Base-by-base conservation (phyloP, 805 yeast species). In the Candida sakaeoensis region DNA sequence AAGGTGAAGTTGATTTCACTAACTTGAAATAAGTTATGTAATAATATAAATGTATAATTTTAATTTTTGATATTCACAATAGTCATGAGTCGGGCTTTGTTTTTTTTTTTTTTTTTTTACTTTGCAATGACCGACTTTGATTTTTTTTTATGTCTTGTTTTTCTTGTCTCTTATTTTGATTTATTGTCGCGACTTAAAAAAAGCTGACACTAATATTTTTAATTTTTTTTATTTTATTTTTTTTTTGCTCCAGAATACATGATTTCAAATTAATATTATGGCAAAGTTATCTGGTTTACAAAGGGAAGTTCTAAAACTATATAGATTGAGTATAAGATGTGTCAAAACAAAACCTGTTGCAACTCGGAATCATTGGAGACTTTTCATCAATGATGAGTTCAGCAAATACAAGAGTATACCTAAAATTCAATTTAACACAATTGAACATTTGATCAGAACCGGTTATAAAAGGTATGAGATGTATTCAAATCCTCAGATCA, bases 401-500 rank as follows among this genome's bases (percentile, higher is more conserved):
- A 63, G 54, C 12, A 78, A 79, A 49, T 68, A 80, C 55, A 63
- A 68, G 36, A 50, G 57, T 22, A 61, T 90, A 8, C 78, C 84
- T 26, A 81, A 84, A 57, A 82, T 85, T 50, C 95, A 87, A 48
- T 90, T 90, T 57, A 72, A 82, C 32, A 84, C 95, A 1, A 79
- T 90, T 32, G 98, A 90, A 57, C 89, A 90, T 60, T 68, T 91
- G 27, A 60, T 90, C 29, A 69, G 98, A 43, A 72, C 75, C 3
- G 98, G 98, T 3, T 70, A 75, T 45, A 79, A 81, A 53, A 70
- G 84, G 52, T 68, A 74, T 36, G 95, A 88, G 46, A 76, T 81
- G 77, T 85, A 80, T 49, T 76, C 82, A 49, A 75, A 79, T 46
- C 79, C 85, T 1, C 79, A 75, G 38, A 80, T 90, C 24, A 83